A percentile compares a stretch with the other conserved stretches of the same genome.
These are phyloP conservation scores for Candida tropicalis DNA, from an alignment of 1,139 yeast species.

Conservation along the genomic window DNA sequence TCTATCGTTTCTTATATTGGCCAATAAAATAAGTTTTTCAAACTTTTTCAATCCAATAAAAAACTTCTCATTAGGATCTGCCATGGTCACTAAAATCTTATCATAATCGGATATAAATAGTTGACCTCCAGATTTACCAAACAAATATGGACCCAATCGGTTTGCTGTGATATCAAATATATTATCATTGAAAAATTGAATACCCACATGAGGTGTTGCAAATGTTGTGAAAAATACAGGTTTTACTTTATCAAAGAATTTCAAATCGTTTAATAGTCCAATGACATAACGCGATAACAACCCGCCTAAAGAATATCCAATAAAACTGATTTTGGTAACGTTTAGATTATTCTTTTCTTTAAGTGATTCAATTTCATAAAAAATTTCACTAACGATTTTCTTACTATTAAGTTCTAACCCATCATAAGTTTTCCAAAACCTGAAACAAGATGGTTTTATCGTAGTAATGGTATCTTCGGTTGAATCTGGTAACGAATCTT, in stretches of 20 bases:
- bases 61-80: conserved; percentile 56
- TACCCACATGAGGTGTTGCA: conserved; percentile 91
- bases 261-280: conserved; percentile 60
- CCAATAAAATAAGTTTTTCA: conserved; percentile 58
- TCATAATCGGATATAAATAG: conserved; percentile 57
- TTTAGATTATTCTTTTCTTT: conserved; percentile 37
- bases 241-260: conserved; percentile 57
- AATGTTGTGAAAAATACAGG: conserved; percentile 76
- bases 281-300: conserved; percentile 62
- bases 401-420: conserved; percentile 77
- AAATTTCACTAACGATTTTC: conserved; percentile 64
- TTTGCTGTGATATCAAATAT: conserved; percentile 53
- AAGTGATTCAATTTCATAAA: conserved; percentile 56
- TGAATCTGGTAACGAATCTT: conserved; percentile 35
- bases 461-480: conserved; percentile 51
- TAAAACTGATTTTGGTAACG: conserved; percentile 43
- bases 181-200: conserved; percentile 48
- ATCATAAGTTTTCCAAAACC: conserved; percentile 80
- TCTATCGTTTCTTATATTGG: conserved; percentile 78
- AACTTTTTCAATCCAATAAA: conserved; percentile 59
- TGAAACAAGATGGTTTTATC: conserved; percentile 68
- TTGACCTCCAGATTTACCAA: conserved; percentile 78
- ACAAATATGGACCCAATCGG: conserved; percentile 57
- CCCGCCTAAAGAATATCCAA: conserved; percentile 49
- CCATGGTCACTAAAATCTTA: conserved; percentile 51